Evolutionary conservation across 2,329 filamentous ascomycete species (phyloP), one percentile per base, ranked within the genome.

Genomic region (Fragosphaeria purpurea): DNA sequence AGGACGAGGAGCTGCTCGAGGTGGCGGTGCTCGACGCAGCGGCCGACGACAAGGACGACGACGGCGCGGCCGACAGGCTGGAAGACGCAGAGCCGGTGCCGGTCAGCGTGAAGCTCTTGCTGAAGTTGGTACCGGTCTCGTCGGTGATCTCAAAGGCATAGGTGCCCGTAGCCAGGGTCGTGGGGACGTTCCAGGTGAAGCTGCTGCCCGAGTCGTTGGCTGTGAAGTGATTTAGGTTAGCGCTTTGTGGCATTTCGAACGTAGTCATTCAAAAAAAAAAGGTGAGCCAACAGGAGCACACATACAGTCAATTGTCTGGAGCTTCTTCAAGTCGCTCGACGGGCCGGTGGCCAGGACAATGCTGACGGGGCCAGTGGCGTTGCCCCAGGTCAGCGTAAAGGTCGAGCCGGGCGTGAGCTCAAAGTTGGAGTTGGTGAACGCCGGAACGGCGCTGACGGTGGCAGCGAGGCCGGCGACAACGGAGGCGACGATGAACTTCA

Each of bases 61-160:
- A 50, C 34, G 56, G 46, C 41, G 53, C 52, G 35, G 58, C 54
- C 34, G 57, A 56, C 41, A 46, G 47, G 45, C 51, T 56, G 39
- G 51, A 55, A 13, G 54, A 53, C 41, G 57, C 51, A 31, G 51
- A 50, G 42, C 57, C 51, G 41, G 50, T 51, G 49, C 53, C 50
- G 38, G 55, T 51, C 48, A 70, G 56, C 7, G 55, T 11, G 61
- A 72, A 75, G 60, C 63, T 63, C 10, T 52, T 5, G 58, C 67
- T 70, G 67, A 70, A 76, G 71, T 76, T 76, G 60, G 60, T 54
- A 10, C 47, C 56, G 35, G 57, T 59, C 37, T 58, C 59, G 56
- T 75, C 71, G 33, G 50, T 54, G 58, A 76, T 73, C 62, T 68
- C 62, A 56, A 76, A 65, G 54, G 72, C 71, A 57, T 75, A 76